Base-by-base conservation (phyloP, 192 early-diverging fungal species). In the Phycomyces blakesleeanus region DNA sequence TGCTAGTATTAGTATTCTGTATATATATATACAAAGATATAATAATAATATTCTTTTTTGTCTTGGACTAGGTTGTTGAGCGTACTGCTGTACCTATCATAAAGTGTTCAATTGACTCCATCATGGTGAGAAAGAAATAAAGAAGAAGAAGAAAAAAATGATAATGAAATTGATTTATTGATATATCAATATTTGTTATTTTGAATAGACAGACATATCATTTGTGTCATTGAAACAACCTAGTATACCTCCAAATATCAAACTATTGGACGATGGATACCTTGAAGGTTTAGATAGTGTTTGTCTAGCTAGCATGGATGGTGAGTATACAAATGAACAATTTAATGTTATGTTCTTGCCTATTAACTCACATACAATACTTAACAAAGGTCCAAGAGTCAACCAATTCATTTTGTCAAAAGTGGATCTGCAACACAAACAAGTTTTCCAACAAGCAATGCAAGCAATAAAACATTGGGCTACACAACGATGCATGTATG, bases 401-500 rank as follows among this genome's bases (percentile, higher is more conserved):
- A 16, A 62, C 22, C 27, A 34, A 6, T 73, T 52, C n/a, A 73
- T 64, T 25, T 47, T 34, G 8, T 25, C 57, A n/a, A 5, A 29
- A 12, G 26, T 73, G 6, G 15, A 40, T 5, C 27, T 2, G 0
- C 1, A 12, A 1, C 52, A 73, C 12, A 21, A 42, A 6, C 16
- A 34, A 5, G 6, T 50, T 8, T 73, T 67, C 21, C 49, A 54
- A 26, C 5, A 18, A 11, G 27, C 57, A 0, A 40, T 73, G n/a
- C 64, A 63, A 47, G 52, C 55, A 34, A 57, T 73, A 29, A 73
- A 73, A 47, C 22, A 61, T 62, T 73, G 71, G 71, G 71, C 71
- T 9, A 63, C 47, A 1, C 39, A 67, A 18, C 60, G 71, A 21
- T 16, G 25, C 41, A 39, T 73, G 0, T 73, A 73, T 37, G 52